A percentile compares a stretch with the other conserved stretches of the same genome.
Conservation (phyloP, 1,284 basidiomycete genomes). For the Cryptococcus hybrid region DNA sequence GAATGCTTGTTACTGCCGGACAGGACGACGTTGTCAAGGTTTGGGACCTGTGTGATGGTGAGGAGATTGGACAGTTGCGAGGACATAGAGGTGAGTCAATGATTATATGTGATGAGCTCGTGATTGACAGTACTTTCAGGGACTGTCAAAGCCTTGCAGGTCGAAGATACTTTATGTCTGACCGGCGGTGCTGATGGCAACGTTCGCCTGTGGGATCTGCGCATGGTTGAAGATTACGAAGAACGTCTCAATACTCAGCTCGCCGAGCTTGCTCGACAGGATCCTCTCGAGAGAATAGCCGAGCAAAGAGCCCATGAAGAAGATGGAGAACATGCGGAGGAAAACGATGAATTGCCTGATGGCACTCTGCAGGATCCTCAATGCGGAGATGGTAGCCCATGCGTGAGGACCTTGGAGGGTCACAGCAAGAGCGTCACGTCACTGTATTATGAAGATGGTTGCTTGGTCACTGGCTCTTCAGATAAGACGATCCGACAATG, state of each 20-base stretch:
- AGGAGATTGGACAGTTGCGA: constrained; percentile 72
- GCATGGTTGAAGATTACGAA: constrained; percentile 72
- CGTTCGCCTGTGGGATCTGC: constrained; percentile 83
- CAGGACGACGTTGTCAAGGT: constrained; percentile 61
- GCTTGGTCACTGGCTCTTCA: constrained; percentile 91
- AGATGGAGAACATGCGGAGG: constrained; percentile 16
- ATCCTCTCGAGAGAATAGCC: constrained; percentile 42
- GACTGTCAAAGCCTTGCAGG: constrained; percentile 84
- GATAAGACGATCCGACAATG: constrained; percentile 99
- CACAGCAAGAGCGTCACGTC: constrained; percentile 90
- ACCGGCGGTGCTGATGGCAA: constrained; percentile 86
- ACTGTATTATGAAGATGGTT: constrained; percentile 93
- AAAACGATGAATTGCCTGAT: constrained; percentile 30
- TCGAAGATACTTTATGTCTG: constrained; percentile 86
- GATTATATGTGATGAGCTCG: background rate
- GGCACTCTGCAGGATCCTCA: constrained; percentile 23
- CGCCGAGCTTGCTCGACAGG: constrained; percentile 25
- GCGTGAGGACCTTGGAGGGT: constrained; percentile 77
- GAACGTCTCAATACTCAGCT: constrained; percentile 59
- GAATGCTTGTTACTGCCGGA: constrained; percentile 82
- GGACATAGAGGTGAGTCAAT: constrained; percentile 63
- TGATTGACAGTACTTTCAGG: constrained; percentile 22
- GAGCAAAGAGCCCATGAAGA: constrained; percentile 24
- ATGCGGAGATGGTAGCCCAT: constrained; percentile 57
- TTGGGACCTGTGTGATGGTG: constrained; percentile 58